Evolutionary conservation across 441 rosid genomes (phyloP), one percentile per base, ranked within the genome.

Genomic region (Syzygium malaccense): DNA sequence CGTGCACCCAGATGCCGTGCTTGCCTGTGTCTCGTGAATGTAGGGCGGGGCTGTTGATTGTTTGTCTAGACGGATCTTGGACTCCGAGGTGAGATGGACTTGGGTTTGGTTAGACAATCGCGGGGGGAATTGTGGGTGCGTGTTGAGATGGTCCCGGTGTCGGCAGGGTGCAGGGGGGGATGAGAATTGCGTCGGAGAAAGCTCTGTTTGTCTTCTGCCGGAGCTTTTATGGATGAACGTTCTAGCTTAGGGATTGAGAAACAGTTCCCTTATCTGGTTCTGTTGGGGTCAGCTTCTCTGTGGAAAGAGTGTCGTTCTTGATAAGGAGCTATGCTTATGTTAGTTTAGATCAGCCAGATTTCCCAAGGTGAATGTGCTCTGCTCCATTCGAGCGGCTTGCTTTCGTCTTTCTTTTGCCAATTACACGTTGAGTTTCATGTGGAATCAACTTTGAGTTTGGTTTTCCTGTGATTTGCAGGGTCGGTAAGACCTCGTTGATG

Each of bases 401-500:
- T 30, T 75, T 32, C 4, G 17, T 55, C 8, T 32, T 19, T 45
- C 45, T 41, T 18, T 26, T 56, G 17, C 37, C 55, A 5, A 68
- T 8, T 85, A 30, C 14, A 20, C 64, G 30, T 49, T 18, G 28
- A 30, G 51, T 5, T 56, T 51, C 48, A 45, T n/a, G 66, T 4
- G 28, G 37, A 19, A 32, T 54, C 48, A 55, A 28, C 84, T 20
- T 85, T 85, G 12, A n/a, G 33, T 89, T 48, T 45, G 14, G 84
- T 64, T 87, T 54, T 25, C 87, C 64, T 89, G 86, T 92, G 86
- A 75, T 89, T 87, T 92, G 85, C 93, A 95, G 98, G 94, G 98
- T 95, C 53, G 98, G 98, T 86, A 95, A 95, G 93, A 95, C 97
- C 68, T 95, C 95, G 45, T 92, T 95, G 97, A 95, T 95, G 98